Percentiles rank a stretch among this genome's conserved stretches.
Evolutionary conservation across 169 alveolate genomes (phyloP).

Genomic region (Neospora caninum): DNA sequence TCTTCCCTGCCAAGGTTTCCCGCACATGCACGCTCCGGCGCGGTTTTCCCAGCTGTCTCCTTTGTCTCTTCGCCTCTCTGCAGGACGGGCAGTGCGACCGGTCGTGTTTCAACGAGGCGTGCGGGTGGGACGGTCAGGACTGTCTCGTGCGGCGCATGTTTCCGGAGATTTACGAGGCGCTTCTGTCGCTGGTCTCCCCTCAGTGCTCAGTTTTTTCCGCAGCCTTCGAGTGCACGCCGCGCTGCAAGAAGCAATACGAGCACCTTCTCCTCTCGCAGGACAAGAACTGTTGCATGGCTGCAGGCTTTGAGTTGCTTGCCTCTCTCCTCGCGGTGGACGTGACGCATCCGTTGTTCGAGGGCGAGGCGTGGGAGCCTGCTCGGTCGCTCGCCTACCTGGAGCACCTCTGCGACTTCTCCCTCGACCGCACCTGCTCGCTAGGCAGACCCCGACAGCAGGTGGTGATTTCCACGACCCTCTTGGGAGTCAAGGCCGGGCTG

Average conservation of each 20-base stretch:
- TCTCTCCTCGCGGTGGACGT: not conserved
- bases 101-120: constrained; percentile 74
- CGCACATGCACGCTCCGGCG: not conserved
- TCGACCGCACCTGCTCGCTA: constrained; percentile 74
- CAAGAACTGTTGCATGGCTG: constrained; percentile 65
- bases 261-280: constrained; percentile 43
- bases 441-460: constrained; percentile 71
- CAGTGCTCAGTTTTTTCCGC: constrained; percentile 53
- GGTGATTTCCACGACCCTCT: constrained; percentile 32
- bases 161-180: constrained; percentile 68
- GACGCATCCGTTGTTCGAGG: constrained; percentile 7
- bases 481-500: constrained; percentile 38
- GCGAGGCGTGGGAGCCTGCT: constrained; percentile 53
- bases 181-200: constrained; percentile 51
- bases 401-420: constrained; percentile 71
- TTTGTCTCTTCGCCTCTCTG: constrained; percentile 4
- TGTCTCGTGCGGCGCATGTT: constrained; percentile 74
- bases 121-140: constrained; percentile 79
- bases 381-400: constrained; percentile 75
- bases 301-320: constrained; percentile 48
- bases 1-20: not conserved
- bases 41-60: not conserved
- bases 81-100: constrained; percentile 81
- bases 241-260: constrained; percentile 62
- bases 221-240: constrained; percentile 48